Percentiles rank a stretch among this genome's conserved stretches.
These are phyloP conservation scores for Stephania cephalantha DNA, from an alignment of 164 flowering plant species.

Conservation along the genomic window DNA sequence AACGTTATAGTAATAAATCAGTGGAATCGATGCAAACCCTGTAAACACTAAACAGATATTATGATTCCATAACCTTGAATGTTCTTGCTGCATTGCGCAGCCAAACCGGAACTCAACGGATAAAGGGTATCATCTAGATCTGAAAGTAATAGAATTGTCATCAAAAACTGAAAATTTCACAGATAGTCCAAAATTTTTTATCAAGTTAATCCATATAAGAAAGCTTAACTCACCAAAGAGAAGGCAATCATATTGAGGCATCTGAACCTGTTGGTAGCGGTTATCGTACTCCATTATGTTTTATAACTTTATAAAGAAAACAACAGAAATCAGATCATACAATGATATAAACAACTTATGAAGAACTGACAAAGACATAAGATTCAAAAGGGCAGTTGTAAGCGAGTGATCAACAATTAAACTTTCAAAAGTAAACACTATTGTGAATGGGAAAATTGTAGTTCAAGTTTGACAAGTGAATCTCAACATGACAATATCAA, in stretches of 20 bases:
- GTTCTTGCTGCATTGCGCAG: slow-evolving; percentile 40
- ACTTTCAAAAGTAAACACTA: not conserved
- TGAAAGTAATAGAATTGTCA: slow-evolving; percentile 17
- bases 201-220: not conserved
- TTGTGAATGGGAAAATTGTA: not conserved
- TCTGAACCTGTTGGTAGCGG: slow-evolving; percentile 20
- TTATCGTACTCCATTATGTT: slow-evolving; percentile 41
- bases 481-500: no score
- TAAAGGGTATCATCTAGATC: slow-evolving; percentile 85
- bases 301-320: slow-evolving; percentile 1
- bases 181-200: not conserved
- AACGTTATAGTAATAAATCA: not conserved
- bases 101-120: slow-evolving; percentile 62
- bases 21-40: not conserved
- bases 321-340: slow-evolving; percentile 4
- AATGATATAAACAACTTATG: not conserved
- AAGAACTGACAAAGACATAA: not conserved
- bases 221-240: slow-evolving; percentile 57
- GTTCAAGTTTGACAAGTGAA: not conserved
- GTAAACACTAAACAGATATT: not conserved
- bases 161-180: not conserved
- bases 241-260: slow-evolving; percentile 56
- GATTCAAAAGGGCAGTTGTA: no score
- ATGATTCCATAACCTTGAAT: slow-evolving; percentile 50
- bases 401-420: not conserved